Evolutionary conservation across 352 stramenopile species (phyloP).

Genomic region (Thraustochytrium striatum): DNA sequence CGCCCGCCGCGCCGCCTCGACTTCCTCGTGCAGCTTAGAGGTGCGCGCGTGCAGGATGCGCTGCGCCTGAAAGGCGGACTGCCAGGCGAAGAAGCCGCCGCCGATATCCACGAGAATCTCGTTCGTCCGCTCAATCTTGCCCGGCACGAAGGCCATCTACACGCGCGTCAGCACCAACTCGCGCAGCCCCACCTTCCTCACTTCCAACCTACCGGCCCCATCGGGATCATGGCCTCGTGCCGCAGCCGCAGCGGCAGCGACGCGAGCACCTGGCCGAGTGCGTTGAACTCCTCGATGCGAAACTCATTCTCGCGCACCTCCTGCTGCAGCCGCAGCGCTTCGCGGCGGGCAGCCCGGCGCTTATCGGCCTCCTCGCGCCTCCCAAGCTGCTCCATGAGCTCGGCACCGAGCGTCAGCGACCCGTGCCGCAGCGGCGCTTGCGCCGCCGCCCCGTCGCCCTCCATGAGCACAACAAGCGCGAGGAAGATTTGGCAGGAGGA

Average conservation of each 20-base stretch:
- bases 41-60: neutral
- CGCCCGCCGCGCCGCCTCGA: neutral
- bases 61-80: slow-evolving; percentile 23
- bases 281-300: neutral
- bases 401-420: too few species aligned
- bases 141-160: slow-evolving; percentile 14
- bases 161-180: neutral
- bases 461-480: too few species aligned
- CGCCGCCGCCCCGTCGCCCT: too few species aligned
- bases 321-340: neutral
- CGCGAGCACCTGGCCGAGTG: neutral
- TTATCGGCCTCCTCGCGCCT: too few species aligned
- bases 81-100: neutral
- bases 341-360: too few species aligned
- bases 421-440: too few species aligned
- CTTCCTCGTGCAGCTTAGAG: neutral
- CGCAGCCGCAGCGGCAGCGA: slow-evolving; percentile 1
- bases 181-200: neutral
- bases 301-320: neutral
- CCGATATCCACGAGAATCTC: slow-evolving; percentile 36
- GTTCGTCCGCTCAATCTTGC: slow-evolving; percentile 17
- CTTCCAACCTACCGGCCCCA: slow-evolving; percentile 24
- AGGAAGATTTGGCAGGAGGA: too few species aligned
- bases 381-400: too few species aligned
- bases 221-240: slow-evolving; percentile 24